These are phyloP conservation scores for Candida bentonensis DNA, from an alignment of 805 yeast genomes.

Conservation along the genomic window DNA sequence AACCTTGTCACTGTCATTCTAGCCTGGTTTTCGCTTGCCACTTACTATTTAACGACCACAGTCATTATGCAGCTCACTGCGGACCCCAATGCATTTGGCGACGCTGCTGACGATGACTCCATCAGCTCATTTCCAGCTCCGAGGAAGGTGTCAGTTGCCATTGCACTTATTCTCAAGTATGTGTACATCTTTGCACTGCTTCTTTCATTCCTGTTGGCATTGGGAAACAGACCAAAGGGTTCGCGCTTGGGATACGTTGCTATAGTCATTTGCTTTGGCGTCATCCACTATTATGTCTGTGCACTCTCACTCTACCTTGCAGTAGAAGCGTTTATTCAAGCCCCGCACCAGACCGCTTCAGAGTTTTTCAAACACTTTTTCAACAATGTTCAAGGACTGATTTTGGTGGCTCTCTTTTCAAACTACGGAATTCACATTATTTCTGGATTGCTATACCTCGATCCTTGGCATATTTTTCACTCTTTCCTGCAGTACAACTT, in stretches of 20 bases:
- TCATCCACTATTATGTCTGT: conserved; percentile 44
- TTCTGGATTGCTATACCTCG: conserved; percentile 44
- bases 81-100: conserved; percentile 27
- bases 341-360: conserved; percentile 14
- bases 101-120: conserved; percentile 27
- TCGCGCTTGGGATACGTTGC: conserved; percentile 39
- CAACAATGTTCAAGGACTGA: conserved; percentile 34
- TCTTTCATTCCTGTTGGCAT: conserved; percentile 45
- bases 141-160: conserved; percentile 21
- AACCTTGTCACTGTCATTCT: conserved; percentile 39
- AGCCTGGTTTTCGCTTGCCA: conserved; percentile 51
- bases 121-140: conserved; percentile 19
- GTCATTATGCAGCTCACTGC: conserved; percentile 37
- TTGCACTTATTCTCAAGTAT: conserved; percentile 41
- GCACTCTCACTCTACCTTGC: conserved; percentile 48
- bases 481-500: conserved; percentile 29
- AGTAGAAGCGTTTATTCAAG: conserved; percentile 32
- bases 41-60: conserved; percentile 50
- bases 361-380: conserved; percentile 23
- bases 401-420: conserved; percentile 45
- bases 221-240: conserved; percentile 54
- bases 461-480: conserved; percentile 54
- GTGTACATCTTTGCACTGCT: conserved; percentile 42
- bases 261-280: conserved; percentile 41
- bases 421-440: conserved; percentile 49